Percentiles rank a stretch among this genome's conserved stretches.
Conservation (phyloP, 352 stramenopile species). For the Phytopythium mirpurense region DNA sequence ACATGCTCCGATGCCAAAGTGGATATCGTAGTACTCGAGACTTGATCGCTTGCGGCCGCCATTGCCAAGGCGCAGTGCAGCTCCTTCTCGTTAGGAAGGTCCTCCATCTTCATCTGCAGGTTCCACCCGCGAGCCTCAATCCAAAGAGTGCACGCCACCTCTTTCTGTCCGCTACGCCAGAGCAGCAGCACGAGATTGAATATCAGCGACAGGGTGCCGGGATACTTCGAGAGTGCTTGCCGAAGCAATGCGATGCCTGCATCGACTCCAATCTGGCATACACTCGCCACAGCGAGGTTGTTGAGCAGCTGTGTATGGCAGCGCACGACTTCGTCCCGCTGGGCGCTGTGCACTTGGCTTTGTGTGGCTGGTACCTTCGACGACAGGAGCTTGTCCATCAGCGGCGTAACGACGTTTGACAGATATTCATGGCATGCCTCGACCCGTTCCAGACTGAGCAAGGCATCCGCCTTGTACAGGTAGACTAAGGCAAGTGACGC, state of each 20-base stretch:
- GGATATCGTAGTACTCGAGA: conserved; percentile 14
- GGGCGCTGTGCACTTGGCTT: background rate
- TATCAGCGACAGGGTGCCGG: conserved; percentile 28
- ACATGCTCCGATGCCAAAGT: conserved; percentile 42
- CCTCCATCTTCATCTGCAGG: conserved; percentile 22
- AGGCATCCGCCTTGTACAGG: conserved; percentile 69
- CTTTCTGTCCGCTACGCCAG: conserved; percentile 44
- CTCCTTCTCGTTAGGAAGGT: conserved; percentile 14
- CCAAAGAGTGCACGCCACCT: conserved; percentile 58
- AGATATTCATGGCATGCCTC: conserved; percentile 49
- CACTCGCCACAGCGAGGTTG: conserved; percentile 58
- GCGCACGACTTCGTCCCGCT: conserved; percentile 19
- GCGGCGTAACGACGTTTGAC: conserved; percentile 21
- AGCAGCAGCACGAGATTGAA: conserved; percentile 81
- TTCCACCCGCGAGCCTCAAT: conserved; percentile 55
- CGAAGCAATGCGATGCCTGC: conserved; percentile 38
- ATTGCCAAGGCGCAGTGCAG: conserved; percentile 15
- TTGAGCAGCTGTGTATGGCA: conserved; percentile 65
- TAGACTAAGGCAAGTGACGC: conserved; percentile 22
- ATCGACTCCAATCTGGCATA: conserved; percentile 33
- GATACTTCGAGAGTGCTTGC: conserved; percentile 36
- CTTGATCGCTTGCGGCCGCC: conserved; percentile 14
- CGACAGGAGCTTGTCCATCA: conserved; percentile 11
- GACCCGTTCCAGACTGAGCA: conserved; percentile 72
- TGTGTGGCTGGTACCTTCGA: background rate